A percentile compares a stretch with the other conserved stretches of the same genome.
Evolutionary conservation across 1,139 yeast genomes (phyloP).

Genomic region (Trichomonascaceae sp.): DNA sequence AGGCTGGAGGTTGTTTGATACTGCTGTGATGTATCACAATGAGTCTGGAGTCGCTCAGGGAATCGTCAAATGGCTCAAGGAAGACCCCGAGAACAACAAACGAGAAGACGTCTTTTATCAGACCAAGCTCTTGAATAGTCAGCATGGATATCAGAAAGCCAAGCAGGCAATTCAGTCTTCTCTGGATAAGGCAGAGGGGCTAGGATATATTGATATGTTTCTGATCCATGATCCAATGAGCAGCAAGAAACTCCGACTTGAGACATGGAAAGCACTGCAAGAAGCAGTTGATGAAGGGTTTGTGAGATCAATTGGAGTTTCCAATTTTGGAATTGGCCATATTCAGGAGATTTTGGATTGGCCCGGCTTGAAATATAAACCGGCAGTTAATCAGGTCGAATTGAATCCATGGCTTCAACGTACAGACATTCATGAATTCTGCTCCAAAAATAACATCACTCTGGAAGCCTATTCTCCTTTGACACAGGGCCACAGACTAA

Average conservation of each 20-base stretch:
- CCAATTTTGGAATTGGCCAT: conserved; percentile 40
- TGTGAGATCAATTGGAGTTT: conserved; percentile 40
- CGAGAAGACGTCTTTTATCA: conserved; percentile 65
- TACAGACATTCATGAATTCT: conserved; percentile 52
- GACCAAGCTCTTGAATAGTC: conserved; percentile 57
- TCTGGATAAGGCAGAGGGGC: conserved; percentile 49
- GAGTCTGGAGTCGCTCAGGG: conserved; percentile 54
- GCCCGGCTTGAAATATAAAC: conserved; percentile 37
- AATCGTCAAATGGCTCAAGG: conserved; percentile 45
- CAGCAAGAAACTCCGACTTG: conserved; percentile 30
- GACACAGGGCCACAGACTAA: conserved; percentile 51
- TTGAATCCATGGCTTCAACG: conserved; percentile 55
- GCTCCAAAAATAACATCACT: conserved; percentile 44
- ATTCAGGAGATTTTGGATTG: conserved; percentile 35
- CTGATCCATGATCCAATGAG: conserved; percentile 37
- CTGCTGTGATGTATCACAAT: conserved; percentile 31
- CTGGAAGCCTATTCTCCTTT: conserved; percentile 71
- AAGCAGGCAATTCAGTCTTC: conserved; percentile 45
- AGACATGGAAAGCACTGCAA: conserved; percentile 42
- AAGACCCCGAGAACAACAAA: conserved; percentile 43
- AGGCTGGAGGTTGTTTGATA: conserved; percentile 40
- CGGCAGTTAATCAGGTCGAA: conserved; percentile 49
- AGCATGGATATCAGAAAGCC: conserved; percentile 54
- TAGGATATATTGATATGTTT: conserved; percentile 44
- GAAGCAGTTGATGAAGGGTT: conserved; percentile 34